Percentiles rank a stretch among this genome's conserved stretches.
These are phyloP conservation scores for Crithidia thermophila DNA, from an alignment of 208 protist species.

Conservation along the genomic window DNA sequence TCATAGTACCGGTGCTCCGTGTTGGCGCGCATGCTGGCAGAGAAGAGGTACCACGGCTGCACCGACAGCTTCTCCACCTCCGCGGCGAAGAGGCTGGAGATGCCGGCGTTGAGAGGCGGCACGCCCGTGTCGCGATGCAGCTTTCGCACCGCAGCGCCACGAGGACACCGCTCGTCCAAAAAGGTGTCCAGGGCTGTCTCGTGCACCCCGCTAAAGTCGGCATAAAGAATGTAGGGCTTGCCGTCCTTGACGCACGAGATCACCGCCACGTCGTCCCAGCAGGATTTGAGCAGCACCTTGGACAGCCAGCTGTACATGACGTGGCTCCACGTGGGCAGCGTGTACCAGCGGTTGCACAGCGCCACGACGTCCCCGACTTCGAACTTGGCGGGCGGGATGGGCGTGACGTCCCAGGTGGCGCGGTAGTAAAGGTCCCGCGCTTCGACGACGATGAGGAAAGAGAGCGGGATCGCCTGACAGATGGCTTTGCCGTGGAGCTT, in stretches of 20 bases:
- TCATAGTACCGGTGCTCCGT: slow-evolving; percentile 83
- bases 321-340: slow-evolving; percentile 77
- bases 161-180: slow-evolving; percentile 51
- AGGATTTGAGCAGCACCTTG: slow-evolving; percentile 85
- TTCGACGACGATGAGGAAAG: slow-evolving; percentile 82
- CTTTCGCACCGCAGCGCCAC: slow-evolving; percentile 72
- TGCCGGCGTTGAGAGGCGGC: slow-evolving; percentile 30
- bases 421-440: slow-evolving; percentile 85
- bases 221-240: slow-evolving; percentile 68
- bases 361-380: slow-evolving; percentile 80
- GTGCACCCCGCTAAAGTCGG: slow-evolving; percentile 68
- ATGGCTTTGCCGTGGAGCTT: slow-evolving; percentile 78
- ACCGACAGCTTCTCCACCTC: slow-evolving; percentile 66
- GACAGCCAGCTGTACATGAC: slow-evolving; percentile 73
- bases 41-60: slow-evolving; percentile 88
- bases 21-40: slow-evolving; percentile 60
- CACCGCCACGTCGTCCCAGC: slow-evolving; percentile 89
- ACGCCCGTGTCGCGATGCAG: slow-evolving; percentile 43
- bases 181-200: slow-evolving; percentile 71
- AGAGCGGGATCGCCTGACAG: slow-evolving; percentile 70
- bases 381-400: slow-evolving; percentile 51
- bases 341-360: slow-evolving; percentile 91
- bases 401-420: slow-evolving; percentile 68
- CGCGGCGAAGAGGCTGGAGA: slow-evolving; percentile 51
- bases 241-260: slow-evolving; percentile 50